Base-by-base conservation (phyloP, 2,329 filamentous ascomycete species). In the Colletotrichum sp. region DNA sequence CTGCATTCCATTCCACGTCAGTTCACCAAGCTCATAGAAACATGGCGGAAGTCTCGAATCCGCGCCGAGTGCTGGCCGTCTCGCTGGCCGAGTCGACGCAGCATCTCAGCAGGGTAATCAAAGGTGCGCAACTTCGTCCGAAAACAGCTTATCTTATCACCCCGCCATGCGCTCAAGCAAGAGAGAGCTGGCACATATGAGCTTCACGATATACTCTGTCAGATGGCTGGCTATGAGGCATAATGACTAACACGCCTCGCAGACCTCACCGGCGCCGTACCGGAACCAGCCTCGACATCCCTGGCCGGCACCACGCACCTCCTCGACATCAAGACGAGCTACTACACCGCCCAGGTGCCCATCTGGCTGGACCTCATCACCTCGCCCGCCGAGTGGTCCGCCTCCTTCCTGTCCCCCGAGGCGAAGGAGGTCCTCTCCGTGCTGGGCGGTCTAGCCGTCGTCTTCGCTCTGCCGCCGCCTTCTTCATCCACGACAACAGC, bases 341-440 rank as follows among this genome's bases (percentile, higher is more conserved):
- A 94, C 85, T 94, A 94, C 85, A 87, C 84, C 28, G 88, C 91
- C 69, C 86, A 86, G 0, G 86, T 94, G 5, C 92, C 92, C 59
- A 86, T 94, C 78, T 94, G 93, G 93, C 86, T 94, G n/a, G 93
- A 94, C 80, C 86, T 93, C 62, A 86, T 93, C 74, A 80, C 86
- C 8, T 84, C 86, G 6, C 86, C 89, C 0, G 71, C 81, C 4
- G 88, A 90, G 44, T 94, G 92, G 92, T 85, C 90, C 1, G 81
- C 82, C 3, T 89, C 90, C 0, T 94, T 94, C 79, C 87, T 93
- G 2, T 88, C 89, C 0, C 83, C 88, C 1, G 92, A 93, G 80
- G 93, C 93, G 0, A 86, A 85, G 71, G 92, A 93, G 81, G 93
- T 94, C 0, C 88, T 93, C 4, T 84, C 84, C 1, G 92, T 90